Percentiles rank a stretch among this genome's conserved stretches.
Conservation (phyloP, 768 basidiomycete genomes). For the Tylopilus felleus region DNA sequence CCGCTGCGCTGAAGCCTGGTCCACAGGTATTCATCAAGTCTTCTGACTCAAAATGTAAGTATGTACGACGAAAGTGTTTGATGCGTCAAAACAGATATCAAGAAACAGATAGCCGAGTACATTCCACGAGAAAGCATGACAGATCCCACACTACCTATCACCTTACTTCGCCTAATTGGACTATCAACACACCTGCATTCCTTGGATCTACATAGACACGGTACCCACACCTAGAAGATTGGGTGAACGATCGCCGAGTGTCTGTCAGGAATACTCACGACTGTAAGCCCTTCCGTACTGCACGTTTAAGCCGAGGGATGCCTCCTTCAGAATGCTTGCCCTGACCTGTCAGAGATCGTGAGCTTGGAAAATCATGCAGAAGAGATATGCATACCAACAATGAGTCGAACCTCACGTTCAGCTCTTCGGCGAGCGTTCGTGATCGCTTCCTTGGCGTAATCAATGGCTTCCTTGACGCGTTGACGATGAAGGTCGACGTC, state of each 20-base stretch:
- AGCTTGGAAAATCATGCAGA: neutral
- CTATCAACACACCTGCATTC: constrained; percentile 82
- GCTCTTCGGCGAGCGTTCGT: constrained; percentile 58
- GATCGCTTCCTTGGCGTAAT: constrained; percentile 69
- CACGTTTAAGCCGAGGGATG: constrained; percentile 82
- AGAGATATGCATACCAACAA: constrained; percentile 75
- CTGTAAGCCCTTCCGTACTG: constrained; percentile 77
- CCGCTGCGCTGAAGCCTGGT: neutral
- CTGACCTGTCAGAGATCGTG: constrained; percentile 55
- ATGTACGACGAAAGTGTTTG: too few relatives aligned
- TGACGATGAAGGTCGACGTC: constrained; percentile 90
- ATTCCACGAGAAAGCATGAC: neutral
- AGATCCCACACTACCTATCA: neutral
- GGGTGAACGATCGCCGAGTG: neutral
- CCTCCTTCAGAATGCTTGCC: constrained; percentile 81
- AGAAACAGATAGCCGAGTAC: neutral
- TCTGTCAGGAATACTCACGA: constrained; percentile 46
- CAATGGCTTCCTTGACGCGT: constrained; percentile 88
- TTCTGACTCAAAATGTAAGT: too few relatives aligned
- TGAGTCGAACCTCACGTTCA: constrained; percentile 64
- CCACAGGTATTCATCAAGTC: neutral
- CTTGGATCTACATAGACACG: constrained; percentile 70
- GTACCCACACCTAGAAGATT: constrained; percentile 57
- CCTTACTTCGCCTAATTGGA: constrained; percentile 37
- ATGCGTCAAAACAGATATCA: too few relatives aligned